Evolutionary conservation across 2,329 filamentous ascomycete genomes (phyloP).

Genomic region (Colletotrichum aenigma): DNA sequence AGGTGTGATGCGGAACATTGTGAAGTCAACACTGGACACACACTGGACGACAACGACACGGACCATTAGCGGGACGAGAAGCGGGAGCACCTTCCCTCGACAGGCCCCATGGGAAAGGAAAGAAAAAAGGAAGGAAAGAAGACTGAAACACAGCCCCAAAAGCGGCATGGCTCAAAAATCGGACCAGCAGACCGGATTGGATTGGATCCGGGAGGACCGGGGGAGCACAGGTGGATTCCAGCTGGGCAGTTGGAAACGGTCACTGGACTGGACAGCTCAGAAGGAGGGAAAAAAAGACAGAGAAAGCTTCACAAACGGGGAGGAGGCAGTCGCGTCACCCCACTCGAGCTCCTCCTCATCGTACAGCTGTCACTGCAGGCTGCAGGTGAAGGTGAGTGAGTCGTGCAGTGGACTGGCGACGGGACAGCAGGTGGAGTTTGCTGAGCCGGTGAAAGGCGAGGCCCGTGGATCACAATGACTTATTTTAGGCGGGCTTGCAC

Average conservation of each 20-base stretch:
- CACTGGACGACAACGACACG: neutral
- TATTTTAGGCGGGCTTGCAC: neutral
- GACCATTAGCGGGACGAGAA: neutral
- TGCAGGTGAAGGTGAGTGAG: neutral
- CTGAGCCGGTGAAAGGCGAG: neutral
- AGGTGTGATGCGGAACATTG: neutral
- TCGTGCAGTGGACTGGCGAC: neutral
- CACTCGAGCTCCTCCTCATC: neutral
- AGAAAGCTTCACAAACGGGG: neutral
- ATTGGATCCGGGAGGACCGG: constrained; percentile 1
- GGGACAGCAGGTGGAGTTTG: neutral
- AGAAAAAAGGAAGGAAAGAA: neutral
- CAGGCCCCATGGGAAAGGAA: neutral
- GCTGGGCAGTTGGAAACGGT: neutral
- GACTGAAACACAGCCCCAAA: constrained; percentile 11
- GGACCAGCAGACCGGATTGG: constrained; percentile 5
- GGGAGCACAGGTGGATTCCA: neutral
- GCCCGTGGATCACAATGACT: constrained; percentile 3
- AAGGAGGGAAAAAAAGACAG: neutral
- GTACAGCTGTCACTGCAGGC: constrained; percentile 4
- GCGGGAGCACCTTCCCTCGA: neutral
- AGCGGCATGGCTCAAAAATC: neutral
- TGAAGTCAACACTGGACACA: neutral
- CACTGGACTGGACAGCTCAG: neutral
- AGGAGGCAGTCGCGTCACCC: neutral